These are phyloP conservation scores for Galeopsis tetrahit DNA, from an alignment of 257 asterid genomes.

Conservation along the genomic window DNA sequence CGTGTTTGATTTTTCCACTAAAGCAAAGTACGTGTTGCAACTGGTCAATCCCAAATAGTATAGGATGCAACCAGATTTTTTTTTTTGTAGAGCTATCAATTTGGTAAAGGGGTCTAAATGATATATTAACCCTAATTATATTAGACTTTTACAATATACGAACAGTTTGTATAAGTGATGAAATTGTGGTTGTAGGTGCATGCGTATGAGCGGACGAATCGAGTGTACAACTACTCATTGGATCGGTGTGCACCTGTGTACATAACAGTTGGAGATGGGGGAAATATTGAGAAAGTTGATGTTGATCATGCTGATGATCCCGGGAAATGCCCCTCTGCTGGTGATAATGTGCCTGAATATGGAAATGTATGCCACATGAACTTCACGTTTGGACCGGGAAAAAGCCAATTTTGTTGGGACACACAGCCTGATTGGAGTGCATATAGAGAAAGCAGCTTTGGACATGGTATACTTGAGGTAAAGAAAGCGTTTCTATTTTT, in stretches of 20 bases:
- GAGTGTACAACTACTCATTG: slow-evolving; percentile 74
- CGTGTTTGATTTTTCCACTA: too few relatives aligned
- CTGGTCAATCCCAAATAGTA: too few relatives aligned
- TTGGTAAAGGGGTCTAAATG: too few relatives aligned
- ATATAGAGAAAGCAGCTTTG: slow-evolving; percentile 95
- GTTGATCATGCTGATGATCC: slow-evolving; percentile 85
- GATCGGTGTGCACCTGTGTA: slow-evolving; percentile 83
- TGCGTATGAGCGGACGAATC: slow-evolving; percentile 84
- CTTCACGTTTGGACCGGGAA: slow-evolving; percentile 75
- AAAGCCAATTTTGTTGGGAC: slow-evolving; percentile 88
- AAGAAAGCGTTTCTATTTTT: not conserved
- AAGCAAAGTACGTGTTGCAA: too few relatives aligned
- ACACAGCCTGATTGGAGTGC: slow-evolving; percentile 95
- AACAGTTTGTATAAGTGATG: not conserved
- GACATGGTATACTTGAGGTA: slow-evolving; percentile 97
- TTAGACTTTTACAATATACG: too few relatives aligned
- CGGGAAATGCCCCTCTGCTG: slow-evolving; percentile 71
- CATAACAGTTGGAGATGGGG: slow-evolving; percentile 90
- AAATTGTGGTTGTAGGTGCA: slow-evolving; percentile 61
- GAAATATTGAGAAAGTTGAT: slow-evolving; percentile 79
- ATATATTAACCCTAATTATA: too few relatives aligned
- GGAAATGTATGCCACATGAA: slow-evolving; percentile 73
- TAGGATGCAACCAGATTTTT: too few relatives aligned
- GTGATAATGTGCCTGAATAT: slow-evolving; percentile 62
- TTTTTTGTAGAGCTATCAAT: too few relatives aligned